A percentile compares a stretch with the other conserved stretches of the same genome.
These are phyloP conservation scores for Erodium trifolium DNA, from an alignment of 441 rosid genomes.

Conservation along the genomic window DNA sequence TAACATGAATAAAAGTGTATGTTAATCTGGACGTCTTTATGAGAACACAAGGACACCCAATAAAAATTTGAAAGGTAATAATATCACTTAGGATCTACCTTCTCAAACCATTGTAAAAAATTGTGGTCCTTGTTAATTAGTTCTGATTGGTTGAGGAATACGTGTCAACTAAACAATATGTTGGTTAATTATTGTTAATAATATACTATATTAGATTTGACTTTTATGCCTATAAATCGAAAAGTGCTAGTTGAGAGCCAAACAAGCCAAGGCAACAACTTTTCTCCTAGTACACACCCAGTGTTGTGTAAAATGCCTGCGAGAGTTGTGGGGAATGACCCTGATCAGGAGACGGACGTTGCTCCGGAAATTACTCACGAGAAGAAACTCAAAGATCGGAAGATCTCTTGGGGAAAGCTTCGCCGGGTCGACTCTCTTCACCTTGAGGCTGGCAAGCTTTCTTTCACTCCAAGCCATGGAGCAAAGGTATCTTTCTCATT, in stretches of 20 bases:
- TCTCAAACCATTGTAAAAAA: too few species aligned
- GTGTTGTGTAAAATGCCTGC: constrained; percentile 6
- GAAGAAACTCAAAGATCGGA: constrained; percentile 29
- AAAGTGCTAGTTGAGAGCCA: not conserved
- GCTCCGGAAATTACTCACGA: constrained; percentile 10
- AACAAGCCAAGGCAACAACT: not conserved
- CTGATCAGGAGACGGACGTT: constrained; percentile 10
- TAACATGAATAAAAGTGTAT: too few species aligned
- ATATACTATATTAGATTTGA: not conserved
- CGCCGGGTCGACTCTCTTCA: constrained; percentile 51
- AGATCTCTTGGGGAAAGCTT: constrained; percentile 52
- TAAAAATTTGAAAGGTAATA: too few species aligned
- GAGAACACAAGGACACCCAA: too few species aligned
- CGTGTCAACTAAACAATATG: not conserved
- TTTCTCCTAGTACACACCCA: not conserved
- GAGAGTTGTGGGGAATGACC: not conserved
- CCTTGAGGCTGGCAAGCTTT: constrained; percentile 51
- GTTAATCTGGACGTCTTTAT: too few species aligned
- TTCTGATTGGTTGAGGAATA: not conserved
- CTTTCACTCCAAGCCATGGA: constrained; percentile 19
- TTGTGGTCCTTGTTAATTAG: too few species aligned
- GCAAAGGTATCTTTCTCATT: constrained; percentile 17
- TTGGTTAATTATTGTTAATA: not conserved
- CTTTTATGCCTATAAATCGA: constrained; percentile 13
- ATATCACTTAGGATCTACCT: too few species aligned